Evolutionary conservation across 2,329 filamentous ascomycete genomes (phyloP), one percentile per base, ranked within the genome.

Genomic region (Neodidymelliopsis sp.): DNA sequence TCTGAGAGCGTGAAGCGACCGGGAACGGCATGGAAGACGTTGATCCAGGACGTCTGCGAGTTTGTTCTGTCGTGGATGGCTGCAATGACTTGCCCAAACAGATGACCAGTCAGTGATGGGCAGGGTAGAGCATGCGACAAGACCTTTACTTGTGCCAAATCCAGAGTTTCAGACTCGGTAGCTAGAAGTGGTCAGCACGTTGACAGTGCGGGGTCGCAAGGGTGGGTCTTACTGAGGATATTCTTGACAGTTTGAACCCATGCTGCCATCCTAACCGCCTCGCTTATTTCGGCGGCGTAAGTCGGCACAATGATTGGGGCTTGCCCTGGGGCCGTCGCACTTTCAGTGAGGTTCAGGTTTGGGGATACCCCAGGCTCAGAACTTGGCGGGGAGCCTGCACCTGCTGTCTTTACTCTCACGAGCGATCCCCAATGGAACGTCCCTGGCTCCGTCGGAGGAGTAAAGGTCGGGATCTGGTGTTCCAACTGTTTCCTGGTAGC

Each of bases 11-110:
- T 85, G 70, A 85, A 86, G 41, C 81, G 80, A 29, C 82, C 81
- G 8, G 83, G 83, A 1, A 86, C 81, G 1, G 84, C 84, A 61
- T 87, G 84, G 43, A 83, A 84, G 38, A 87, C 80, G 50, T 84
- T 85, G 68, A 86, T 84, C 74, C 84, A 86, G 2, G 79, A 78
- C 0, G 79, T 82, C 11, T 78, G 75, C 37, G 75, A 77, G 18
- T 79, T 75, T 10, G 81, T 77, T 16, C 75, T 75, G 27, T 77
- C 73, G 62, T 85, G 82, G 1, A 87, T 77, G 4, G 77, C 75
- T 47, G 79, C 75, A 44, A 86, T 79, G 22, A 86, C 74, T 13
- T 75, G 74, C 19, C 76, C 76, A 57, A 84, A 86, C 19, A 83
- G 75, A 52, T 81, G 75, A 18, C 78, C 75, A 15, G 66, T 71